These are phyloP conservation scores for Sarocladium kiliense DNA, from an alignment of 2,329 filamentous ascomycete species.

Conservation along the genomic window DNA sequence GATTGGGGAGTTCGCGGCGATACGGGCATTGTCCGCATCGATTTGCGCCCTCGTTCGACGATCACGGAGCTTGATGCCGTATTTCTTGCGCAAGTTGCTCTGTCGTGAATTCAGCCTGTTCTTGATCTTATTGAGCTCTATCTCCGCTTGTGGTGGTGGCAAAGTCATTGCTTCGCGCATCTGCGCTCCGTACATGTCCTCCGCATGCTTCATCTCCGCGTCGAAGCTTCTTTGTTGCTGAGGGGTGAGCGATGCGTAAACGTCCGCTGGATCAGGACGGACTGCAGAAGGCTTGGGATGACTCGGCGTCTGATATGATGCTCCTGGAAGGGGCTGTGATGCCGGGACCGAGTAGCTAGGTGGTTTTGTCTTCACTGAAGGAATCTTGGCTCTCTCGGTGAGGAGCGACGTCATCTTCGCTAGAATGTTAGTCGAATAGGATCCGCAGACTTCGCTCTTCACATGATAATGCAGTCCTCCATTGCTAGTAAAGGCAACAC, in stretches of 20 bases:
- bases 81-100: conserved; percentile 52
- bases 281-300: neutral
- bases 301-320: neutral
- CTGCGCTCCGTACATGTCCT: conserved; percentile 31
- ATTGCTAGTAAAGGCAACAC: conserved; percentile 34
- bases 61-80: conserved; percentile 48
- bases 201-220: conserved; percentile 22
- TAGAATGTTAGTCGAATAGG: conserved; percentile 21
- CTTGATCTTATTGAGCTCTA: conserved; percentile 34
- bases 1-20: conserved; percentile 13
- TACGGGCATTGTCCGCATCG: conserved; percentile 35
- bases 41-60: conserved; percentile 43
- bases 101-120: conserved; percentile 53
- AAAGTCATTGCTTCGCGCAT: conserved; percentile 38
- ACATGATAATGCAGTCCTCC: conserved; percentile 40
- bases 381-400: neutral
- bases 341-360: neutral
- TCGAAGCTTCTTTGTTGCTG: conserved; percentile 17
- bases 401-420: conserved; percentile 7
- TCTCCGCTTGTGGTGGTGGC: conserved; percentile 25
- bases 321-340: neutral
- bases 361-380: neutral
- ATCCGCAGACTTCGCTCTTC: conserved; percentile 41
- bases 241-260: neutral
- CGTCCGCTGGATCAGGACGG: neutral